Base-by-base conservation (phyloP, 2,329 filamentous ascomycete species). In the Sclerotinia borealis region DNA sequence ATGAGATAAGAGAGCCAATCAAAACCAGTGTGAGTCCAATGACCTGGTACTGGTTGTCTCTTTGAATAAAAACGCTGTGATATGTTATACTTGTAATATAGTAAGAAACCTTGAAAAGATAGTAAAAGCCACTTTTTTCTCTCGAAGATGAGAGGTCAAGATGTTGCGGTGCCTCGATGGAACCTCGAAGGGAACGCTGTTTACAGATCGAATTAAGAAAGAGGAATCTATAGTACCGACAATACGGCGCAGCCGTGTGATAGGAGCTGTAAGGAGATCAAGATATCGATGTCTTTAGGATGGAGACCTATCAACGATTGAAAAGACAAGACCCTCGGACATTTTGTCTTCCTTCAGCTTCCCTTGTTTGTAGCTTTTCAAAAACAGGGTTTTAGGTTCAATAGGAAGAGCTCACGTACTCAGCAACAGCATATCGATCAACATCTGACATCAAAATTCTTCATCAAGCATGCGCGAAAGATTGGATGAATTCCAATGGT, bases 11-110 rank as follows among this genome's bases (percentile, higher is more conserved):
- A 59, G 39, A 34, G 56, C 56, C 56, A 59, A 59, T 59, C 9
- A 47, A 22, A 48, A 37, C 36, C 22, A 17, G 34, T 4, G 11
- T 17, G 45, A 48, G 54, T 66, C 66, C 68, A 64, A 45, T 45
- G 55, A 66, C 68, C 66, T 52, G 68, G 69, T 68, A 63, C 22
- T 65, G 49, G 64, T 65, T 51, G 34, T 39, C 41, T 41, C 58
- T 60, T 43, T 22, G 54, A 52, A 52, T 29, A 34, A 50, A 47
- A 41, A 52, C 27, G 25, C 25, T 17, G 47, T 54, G 49, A 31
- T 34, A 41, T 54, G 58, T 52, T 52, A 31, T 36, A 17, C 25
- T 43, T 52, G 27, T 13, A 47, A 34, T 61, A 37, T 49, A 61
- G 37, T n/a, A 25, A 13, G 59, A n/a, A 50, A 29, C 29, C 36